Percentiles rank a stretch among this genome's conserved stretches.
phyloP scores from a whole-genome alignment of 805 yeast genomes.

The Starmerella bombi region DNA sequence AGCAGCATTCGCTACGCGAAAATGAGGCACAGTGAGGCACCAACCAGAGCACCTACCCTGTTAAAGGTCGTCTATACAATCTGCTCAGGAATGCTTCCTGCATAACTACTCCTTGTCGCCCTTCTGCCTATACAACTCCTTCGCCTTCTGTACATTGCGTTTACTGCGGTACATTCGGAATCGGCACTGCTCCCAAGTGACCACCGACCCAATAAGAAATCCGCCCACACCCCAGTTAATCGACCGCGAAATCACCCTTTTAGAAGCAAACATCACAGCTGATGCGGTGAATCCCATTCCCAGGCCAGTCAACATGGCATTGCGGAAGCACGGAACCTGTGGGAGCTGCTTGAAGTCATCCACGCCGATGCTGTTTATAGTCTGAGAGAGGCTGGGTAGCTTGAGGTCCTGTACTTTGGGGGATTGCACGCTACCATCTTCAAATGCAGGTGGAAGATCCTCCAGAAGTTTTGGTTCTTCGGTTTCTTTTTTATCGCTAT shows the following conservation, averaged over 20 bases:
- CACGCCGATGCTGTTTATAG: slow-evolving; percentile 17
- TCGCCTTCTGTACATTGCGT: slow-evolving; percentile 57
- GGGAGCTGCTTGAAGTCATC: slow-evolving; percentile 26
- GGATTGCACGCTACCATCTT: slow-evolving; percentile 20
- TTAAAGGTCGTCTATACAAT: too few species aligned
- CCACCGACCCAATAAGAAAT: slow-evolving; percentile 60
- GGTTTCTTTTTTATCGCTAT: slow-evolving; percentile 3
- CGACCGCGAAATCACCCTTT: slow-evolving; percentile 33
- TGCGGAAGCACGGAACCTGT: slow-evolving; percentile 29
- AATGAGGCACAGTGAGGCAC: too few species aligned
- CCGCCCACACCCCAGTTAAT: slow-evolving; percentile 78
- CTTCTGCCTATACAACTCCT: slow-evolving; percentile 25
- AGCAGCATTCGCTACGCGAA: too few species aligned
- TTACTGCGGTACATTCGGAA: slow-evolving; percentile 51
- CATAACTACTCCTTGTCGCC: slow-evolving; percentile 1
- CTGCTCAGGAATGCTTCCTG: too few species aligned
- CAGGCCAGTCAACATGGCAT: slow-evolving; percentile 28
- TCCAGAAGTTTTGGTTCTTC: slow-evolving; percentile 20
- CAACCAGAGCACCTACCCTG: too few species aligned
- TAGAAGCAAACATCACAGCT: slow-evolving; percentile 22
- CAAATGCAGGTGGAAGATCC: slow-evolving; percentile 25
- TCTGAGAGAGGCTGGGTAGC: slow-evolving; percentile 17
- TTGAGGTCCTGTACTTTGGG: slow-evolving; percentile 11
- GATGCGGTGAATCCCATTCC: slow-evolving; percentile 26
- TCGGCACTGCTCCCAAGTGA: slow-evolving; percentile 91